Evolutionary conservation across 352 stramenopile species (phyloP), one percentile per base, ranked within the genome.

Genomic region (Pythium diclinum): DNA sequence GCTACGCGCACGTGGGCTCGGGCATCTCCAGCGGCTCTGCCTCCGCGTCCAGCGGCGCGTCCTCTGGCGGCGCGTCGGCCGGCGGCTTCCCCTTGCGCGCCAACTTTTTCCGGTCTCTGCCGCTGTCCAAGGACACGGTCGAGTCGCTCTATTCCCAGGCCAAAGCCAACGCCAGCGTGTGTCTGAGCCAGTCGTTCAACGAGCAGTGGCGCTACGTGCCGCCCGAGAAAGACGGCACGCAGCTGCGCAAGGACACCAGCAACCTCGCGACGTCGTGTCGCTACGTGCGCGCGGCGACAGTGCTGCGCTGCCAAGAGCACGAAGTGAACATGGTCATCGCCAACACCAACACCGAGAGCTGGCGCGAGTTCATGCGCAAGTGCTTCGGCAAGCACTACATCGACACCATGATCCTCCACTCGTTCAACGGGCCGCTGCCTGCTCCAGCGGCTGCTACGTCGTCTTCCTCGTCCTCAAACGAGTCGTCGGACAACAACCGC

Each of bases 241-340:
- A 91, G 74, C 81, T 91, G 52, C 79, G 84, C 59, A 93, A 93
- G 67, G 84, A 93, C 70, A 93, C 84, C 46, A 87, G 73, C 67
- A 90, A 93, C 65, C 72, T 93, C 65, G 69, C 77, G 10, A 75
- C 75, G 25, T 90, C 80, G 21, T 88, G 75, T 51, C 79, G 81
- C 30, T 74, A 87, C 54, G 79, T 93, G 49, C 84, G 84, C 48
- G 78, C 80, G 52, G 77, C 82, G 25, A 83, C 83, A 6, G 80
- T 90, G 54, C 72, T 93, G 55, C 83, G 81, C 16, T 91, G 82
- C 66, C 80, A 88, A 54, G 77, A 88, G 55, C 76, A 89, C 59
- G 84, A 93, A 38, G 70, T 91, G n/a, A 83, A 86, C 55, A 80
- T 87, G 57, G 73, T 91, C 36, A 74, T 91, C 28, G 68, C 76